A percentile compares a stretch with the other conserved stretches of the same genome.
phyloP scores from a whole-genome alignment of 2,329 filamentous ascomycete genomes.

The Penicillium hordei region DNA sequence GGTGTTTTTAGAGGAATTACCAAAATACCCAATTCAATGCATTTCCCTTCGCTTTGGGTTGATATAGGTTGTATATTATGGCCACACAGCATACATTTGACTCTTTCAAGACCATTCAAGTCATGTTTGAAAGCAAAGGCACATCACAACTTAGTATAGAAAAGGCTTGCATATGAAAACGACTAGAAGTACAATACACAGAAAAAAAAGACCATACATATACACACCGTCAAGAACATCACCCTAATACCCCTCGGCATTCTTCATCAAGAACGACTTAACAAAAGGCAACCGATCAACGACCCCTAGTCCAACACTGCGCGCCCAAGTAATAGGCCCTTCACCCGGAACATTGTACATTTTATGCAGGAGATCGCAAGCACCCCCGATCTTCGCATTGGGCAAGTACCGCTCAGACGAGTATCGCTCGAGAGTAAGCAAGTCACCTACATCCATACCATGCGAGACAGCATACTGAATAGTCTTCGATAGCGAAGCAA shows the following conservation, averaged over 20 bases:
- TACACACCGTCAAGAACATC: slow-evolving; percentile 2
- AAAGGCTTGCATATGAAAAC: slow-evolving; percentile 6
- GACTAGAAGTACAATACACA: slow-evolving; percentile 23
- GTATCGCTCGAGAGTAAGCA: slow-evolving; percentile 78
- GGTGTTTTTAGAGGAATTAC: neutral
- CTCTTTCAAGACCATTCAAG: neutral
- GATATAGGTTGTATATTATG: neutral
- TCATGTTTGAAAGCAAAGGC: neutral
- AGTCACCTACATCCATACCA: slow-evolving; percentile 81
- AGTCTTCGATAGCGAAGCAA: slow-evolving; percentile 71
- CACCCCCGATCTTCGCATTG: slow-evolving; percentile 76
- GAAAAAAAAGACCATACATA: slow-evolving; percentile 6
- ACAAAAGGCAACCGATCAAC: slow-evolving; percentile 73
- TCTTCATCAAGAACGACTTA: slow-evolving; percentile 83
- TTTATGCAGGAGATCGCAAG: slow-evolving; percentile 87
- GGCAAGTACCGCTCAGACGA: slow-evolving; percentile 75
- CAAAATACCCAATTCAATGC: slow-evolving; percentile 17
- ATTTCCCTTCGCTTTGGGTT: neutral
- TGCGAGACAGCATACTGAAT: slow-evolving; percentile 76
- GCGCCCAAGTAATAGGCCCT: slow-evolving; percentile 75
- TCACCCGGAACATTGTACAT: slow-evolving; percentile 74
- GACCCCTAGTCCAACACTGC: slow-evolving; percentile 72
- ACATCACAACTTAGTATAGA: neutral
- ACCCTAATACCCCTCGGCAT: slow-evolving; percentile 46
- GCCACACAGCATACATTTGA: neutral